Base-by-base conservation (phyloP, 1,284 basidiomycete species). In the Ustilago trichophora region DNA sequence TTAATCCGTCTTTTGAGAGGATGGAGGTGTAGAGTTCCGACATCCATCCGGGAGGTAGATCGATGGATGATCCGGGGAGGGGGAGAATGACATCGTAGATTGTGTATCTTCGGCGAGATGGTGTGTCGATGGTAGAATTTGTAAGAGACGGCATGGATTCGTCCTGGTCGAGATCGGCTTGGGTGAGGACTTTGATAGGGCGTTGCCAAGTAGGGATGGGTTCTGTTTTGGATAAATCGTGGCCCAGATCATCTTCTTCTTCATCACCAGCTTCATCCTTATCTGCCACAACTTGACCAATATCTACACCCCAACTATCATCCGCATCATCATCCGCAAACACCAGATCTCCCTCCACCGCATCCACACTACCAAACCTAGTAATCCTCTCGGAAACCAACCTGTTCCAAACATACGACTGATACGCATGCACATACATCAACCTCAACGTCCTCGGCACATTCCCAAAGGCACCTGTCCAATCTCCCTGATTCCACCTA, bases 381-480 rank as follows among this genome's bases (percentile, higher is more conserved):
- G 87, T 88, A 73, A 98, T 89, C 13, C 96, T 88, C 82, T 95
- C 92, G 11, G 93, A 96, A 19, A 93, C 91, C 52, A 97, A 88
- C 37, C 91, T 87, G 82, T 98, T 99, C 96, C 95, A 99, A 25
- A 98, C 89, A 76, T 98, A 98, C 15, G 92, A 95, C 82, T 99
- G 96, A 82, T 98, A 98, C 31, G 95, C 94, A 82, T 99, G 96
- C 41, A 98, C 88, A 79, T 98, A 98, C 92, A 99, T 98, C 64
- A 95, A 84, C 42, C 94, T 87, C 66, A 99, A 87, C n/a, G 93
- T 94, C 64, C 72, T 46, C 10, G 77, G 75, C 35, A 77, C 49
- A 26, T 68, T 58, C 8, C 56, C 50, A 43, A 80, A 70, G 21
- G 63, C 52, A 13, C 56, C 70, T n/a, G 53, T 55, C 62, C 58